phyloP scores from a whole-genome alignment of 129 eudicot genomes.

The Pseudognaphalium luteoalbum region DNA sequence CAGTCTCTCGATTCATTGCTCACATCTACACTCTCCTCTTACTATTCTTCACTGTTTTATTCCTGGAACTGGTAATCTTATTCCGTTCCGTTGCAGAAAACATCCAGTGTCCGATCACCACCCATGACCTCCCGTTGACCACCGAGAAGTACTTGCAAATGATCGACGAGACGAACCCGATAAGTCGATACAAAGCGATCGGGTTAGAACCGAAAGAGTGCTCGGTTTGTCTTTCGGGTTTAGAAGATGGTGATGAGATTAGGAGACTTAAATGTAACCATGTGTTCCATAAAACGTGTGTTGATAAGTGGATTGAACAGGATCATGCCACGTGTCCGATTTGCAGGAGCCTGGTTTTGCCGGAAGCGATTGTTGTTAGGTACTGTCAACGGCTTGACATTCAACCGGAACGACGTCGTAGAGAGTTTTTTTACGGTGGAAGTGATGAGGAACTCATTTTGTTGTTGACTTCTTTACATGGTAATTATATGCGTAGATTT shows the following conservation, averaged over 20 bases:
- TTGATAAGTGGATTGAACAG: constrained; percentile 54
- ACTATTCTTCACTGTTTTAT: constrained; percentile 41
- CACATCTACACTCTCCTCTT: constrained; percentile 41
- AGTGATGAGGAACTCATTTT: constrained; percentile 52
- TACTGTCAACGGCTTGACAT: constrained; percentile 29
- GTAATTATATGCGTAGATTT: constrained; percentile 45
- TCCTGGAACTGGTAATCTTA: constrained; percentile 40
- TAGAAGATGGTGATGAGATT: constrained; percentile 49
- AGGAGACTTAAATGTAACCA: constrained; percentile 47
- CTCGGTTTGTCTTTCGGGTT: constrained; percentile 43
- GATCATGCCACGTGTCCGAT: constrained; percentile 58
- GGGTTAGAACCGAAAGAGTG: constrained; percentile 38
- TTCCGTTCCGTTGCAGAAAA: constrained; percentile 29
- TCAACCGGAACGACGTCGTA: constrained; percentile 25
- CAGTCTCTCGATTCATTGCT: constrained; percentile 41
- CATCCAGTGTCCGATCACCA: constrained; percentile 1
- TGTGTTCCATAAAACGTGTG: constrained; percentile 34
- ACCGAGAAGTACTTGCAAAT: constrained; percentile 46
- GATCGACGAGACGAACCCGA: constrained; percentile 46
- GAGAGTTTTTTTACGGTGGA: constrained; percentile 33
- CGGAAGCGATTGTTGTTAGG: constrained; percentile 45
- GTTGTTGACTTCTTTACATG: constrained; percentile 51
- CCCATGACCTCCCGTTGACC: constrained; percentile 33
- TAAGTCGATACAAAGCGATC: constrained; percentile 18
- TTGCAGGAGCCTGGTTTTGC: constrained; percentile 51